Percentiles rank a stretch among this genome's conserved stretches.
Conservation (phyloP, 129 eudicot species). For the Deinandra increscens region DNA sequence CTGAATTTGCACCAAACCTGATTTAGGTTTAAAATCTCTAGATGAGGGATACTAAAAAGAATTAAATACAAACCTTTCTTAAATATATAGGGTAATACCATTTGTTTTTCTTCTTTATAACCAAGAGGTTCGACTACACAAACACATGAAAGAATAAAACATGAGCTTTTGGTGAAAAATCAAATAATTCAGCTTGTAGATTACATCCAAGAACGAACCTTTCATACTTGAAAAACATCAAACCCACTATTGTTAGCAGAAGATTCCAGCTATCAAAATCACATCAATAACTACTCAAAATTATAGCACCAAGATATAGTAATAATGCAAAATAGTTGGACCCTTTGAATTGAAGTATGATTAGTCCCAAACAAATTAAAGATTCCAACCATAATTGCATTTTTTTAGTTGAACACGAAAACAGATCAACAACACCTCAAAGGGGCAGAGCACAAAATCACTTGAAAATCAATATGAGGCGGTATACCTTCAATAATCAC, state of each 20-base stretch:
- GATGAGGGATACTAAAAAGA: not conserved
- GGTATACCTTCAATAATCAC: no score
- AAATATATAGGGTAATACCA: slow-evolving; percentile 86
- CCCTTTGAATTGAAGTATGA: not conserved
- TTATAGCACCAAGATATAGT: slow-evolving; percentile 16
- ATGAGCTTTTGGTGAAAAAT: not conserved
- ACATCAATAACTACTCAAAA: slow-evolving; percentile 8
- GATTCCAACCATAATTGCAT: slow-evolving; percentile 68
- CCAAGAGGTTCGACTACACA: slow-evolving; percentile 77
- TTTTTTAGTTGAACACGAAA: slow-evolving; percentile 91
- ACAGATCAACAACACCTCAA: no score
- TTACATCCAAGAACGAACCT: not conserved
- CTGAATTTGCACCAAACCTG: slow-evolving; percentile 38
- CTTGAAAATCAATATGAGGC: no score
- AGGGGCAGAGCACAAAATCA: no score
- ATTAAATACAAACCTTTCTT: slow-evolving; percentile 62
- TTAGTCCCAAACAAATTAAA: not conserved
- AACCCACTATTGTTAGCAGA: slow-evolving; percentile 66
- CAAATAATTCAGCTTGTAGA: not conserved
- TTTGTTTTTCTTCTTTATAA: slow-evolving; percentile 78
- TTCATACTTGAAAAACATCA: slow-evolving; percentile 86
- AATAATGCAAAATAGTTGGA: not conserved
- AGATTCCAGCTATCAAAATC: slow-evolving; percentile 59
- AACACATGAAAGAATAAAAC: slow-evolving; percentile 1
- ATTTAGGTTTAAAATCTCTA: slow-evolving; percentile 16